phyloP scores from a whole-genome alignment of 176 grass and related monocot genomes.

The Musa beccarii region DNA sequence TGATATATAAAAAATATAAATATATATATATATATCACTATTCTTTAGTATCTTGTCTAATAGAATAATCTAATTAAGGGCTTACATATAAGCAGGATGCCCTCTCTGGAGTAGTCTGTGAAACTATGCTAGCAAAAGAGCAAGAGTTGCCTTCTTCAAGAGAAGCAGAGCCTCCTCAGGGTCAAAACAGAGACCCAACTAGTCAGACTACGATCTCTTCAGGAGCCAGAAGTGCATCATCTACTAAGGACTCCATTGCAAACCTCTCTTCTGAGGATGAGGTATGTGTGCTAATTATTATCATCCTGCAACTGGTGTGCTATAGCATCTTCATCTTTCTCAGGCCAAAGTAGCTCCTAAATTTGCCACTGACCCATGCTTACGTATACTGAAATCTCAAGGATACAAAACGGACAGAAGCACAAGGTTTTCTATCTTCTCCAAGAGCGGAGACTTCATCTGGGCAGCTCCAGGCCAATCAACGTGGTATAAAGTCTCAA shows the following conservation, averaged over 20 bases:
- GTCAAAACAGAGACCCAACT: neutral
- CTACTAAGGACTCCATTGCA: neutral
- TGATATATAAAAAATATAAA: no score
- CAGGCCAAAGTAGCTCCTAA: neutral
- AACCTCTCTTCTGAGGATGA: neutral
- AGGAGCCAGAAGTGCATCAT: neutral
- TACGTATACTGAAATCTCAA: neutral
- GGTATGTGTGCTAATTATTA: neutral
- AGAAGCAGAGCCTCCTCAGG: neutral
- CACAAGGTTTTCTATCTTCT: neutral
- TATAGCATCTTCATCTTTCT: neutral
- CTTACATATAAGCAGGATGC: neutral
- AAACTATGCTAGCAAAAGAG: neutral
- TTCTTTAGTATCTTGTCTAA: neutral
- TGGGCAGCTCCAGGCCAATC: conserved; percentile 14
- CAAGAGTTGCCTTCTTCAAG: neutral
- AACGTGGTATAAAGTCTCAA: conserved; percentile 7
- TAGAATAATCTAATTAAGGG: no score
- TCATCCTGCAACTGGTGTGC: neutral
- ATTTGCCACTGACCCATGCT: neutral
- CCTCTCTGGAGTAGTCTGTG: neutral
- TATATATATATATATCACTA: neutral
- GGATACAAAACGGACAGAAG: neutral
- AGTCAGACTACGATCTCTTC: neutral
- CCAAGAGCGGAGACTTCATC: conserved; percentile 5